These are phyloP conservation scores for Penicillium sp. DNA, from an alignment of 2,329 filamentous ascomycete species.

Conservation along the genomic window DNA sequence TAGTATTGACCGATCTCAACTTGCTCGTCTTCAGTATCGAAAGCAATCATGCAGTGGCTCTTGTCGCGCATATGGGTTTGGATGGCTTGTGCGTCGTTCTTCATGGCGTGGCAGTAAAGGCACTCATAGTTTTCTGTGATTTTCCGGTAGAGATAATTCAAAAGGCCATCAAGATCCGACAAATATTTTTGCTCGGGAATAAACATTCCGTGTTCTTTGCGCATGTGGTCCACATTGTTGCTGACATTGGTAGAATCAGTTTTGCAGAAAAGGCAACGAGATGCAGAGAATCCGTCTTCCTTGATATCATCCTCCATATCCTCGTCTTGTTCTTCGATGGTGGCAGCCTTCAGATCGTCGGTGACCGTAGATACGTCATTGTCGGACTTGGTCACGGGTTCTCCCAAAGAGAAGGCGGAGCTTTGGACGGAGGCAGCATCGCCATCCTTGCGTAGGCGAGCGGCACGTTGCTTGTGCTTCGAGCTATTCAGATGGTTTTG, in stretches of 20 bases:
- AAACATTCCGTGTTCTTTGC: slow-evolving; percentile 90
- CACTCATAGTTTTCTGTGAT: slow-evolving; percentile 80
- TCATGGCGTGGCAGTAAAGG: slow-evolving; percentile 80
- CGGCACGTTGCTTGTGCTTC: slow-evolving; percentile 75
- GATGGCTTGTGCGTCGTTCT: slow-evolving; percentile 73
- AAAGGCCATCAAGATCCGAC: slow-evolving; percentile 75
- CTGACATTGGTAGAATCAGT: slow-evolving; percentile 71
- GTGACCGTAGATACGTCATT: slow-evolving; percentile 75
- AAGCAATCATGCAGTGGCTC: slow-evolving; percentile 95
- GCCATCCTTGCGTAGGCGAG: slow-evolving; percentile 48
- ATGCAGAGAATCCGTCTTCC: slow-evolving; percentile 50
- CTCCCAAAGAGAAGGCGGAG: slow-evolving; percentile 86
- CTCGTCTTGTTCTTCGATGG: slow-evolving; percentile 47
- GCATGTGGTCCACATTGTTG: slow-evolving; percentile 87
- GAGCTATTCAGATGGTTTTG: slow-evolving; percentile 88
- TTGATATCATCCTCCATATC: slow-evolving; percentile 48
- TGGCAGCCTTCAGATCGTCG: slow-evolving; percentile 70
- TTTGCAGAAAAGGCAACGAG: slow-evolving; percentile 86
- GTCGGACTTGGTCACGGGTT: slow-evolving; percentile 62
- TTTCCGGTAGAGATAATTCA: slow-evolving; percentile 75
- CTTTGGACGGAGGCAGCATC: slow-evolving; percentile 78
- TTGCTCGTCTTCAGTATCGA: slow-evolving; percentile 82
- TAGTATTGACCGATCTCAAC: slow-evolving; percentile 95
- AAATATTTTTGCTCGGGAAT: slow-evolving; percentile 86
- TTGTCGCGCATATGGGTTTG: slow-evolving; percentile 98